Base-by-base conservation (phyloP, 148 eudicot genomes). In the Rhododendron griersonianum region DNA sequence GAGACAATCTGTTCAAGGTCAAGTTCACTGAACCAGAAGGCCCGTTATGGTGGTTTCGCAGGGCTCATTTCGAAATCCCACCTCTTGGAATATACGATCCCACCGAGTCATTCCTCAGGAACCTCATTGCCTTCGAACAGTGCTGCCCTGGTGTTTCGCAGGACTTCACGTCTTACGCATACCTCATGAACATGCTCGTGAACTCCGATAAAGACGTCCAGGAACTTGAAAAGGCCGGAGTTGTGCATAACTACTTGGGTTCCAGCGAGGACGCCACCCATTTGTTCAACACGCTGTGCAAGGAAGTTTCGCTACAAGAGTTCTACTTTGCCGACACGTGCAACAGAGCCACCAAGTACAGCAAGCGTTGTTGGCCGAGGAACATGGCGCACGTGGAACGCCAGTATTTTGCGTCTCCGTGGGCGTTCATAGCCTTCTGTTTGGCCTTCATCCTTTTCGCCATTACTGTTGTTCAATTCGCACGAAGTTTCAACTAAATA, bases 41-140 rank as follows among this genome's bases (percentile, higher is more conserved):
- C 33, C 73, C 7, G 1, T 13, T 39, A 0, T 2, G 73, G 11
- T 82, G 73, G 67, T 82, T 1, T 11, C 47, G 7, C 0, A 37
- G 71, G 14, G 48, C 71, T 35, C 15, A 0, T 9, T 59, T 82
- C 3, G 48, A 82, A 37, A 82, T 82, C 74, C 50, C 84, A 0
- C 3, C 19, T 23, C 25, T 59, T 2, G 8, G 0, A 11, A 7
- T 61, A 13, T 0, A 39, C 7, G 13, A 21, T 1, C 1, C 8
- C 13, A 82, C 84, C 0, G 51, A 61, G 74, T 5, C 74, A 39
- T 39, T 82, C 2, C 15, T 82, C 0, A 59, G 84, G 65, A 82
- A 82, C 74, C 45, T 82, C 50, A 39, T 82, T 35, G 84, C 84
- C 2, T 61, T 57, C 2, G 85, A 83, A 77, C 78, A 83, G 1